Conservation (phyloP, 441 rosid species). For the Brassica balearica region DNA sequence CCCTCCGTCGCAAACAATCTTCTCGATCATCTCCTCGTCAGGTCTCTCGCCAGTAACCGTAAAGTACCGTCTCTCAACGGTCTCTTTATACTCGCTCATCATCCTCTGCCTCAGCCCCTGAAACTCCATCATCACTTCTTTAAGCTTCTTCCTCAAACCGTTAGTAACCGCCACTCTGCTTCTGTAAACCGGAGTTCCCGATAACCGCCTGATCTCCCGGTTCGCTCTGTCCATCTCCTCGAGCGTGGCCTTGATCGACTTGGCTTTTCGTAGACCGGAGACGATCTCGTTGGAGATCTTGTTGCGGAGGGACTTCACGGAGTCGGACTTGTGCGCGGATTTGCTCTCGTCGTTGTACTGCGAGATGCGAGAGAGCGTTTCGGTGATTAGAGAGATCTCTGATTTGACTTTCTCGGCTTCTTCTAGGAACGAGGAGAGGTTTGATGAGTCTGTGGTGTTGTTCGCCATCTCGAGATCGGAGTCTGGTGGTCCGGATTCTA, state of each 20-base stretch:
- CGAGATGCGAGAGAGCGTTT: conserved; percentile 62
- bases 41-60: conserved; percentile 93
- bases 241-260: conserved; percentile 65
- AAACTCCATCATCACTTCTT: conserved; percentile 95
- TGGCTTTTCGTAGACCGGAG: conserved; percentile 71
- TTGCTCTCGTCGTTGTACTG: conserved; percentile 83
- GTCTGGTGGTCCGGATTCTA: conserved; percentile 77
- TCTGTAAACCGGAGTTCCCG: conserved; percentile 82
- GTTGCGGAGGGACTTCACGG: conserved; percentile 65
- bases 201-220: conserved; percentile 76
- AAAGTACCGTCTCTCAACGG: conserved; percentile 85
- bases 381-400: conserved; percentile 78
- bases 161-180: conserved; percentile 85
- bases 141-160: conserved; percentile 81
- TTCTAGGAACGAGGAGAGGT: conserved; percentile 76
- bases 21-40: conserved; percentile 80
- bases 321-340: conserved; percentile 75
- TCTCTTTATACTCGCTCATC: conserved; percentile 90
- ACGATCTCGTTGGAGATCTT: conserved; percentile 77
- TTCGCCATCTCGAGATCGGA: conserved; percentile 68
- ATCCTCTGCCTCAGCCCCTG: conserved; percentile 86
- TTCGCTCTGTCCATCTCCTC: conserved; percentile 95
- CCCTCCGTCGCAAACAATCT: conserved; percentile 77
- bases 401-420: conserved; percentile 91
- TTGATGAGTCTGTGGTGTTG: neutral